A percentile compares a stretch with the other conserved stretches of the same genome.
phyloP scores from a whole-genome alignment of 768 basidiomycete genomes.

The Auricularia auricula-judae region DNA sequence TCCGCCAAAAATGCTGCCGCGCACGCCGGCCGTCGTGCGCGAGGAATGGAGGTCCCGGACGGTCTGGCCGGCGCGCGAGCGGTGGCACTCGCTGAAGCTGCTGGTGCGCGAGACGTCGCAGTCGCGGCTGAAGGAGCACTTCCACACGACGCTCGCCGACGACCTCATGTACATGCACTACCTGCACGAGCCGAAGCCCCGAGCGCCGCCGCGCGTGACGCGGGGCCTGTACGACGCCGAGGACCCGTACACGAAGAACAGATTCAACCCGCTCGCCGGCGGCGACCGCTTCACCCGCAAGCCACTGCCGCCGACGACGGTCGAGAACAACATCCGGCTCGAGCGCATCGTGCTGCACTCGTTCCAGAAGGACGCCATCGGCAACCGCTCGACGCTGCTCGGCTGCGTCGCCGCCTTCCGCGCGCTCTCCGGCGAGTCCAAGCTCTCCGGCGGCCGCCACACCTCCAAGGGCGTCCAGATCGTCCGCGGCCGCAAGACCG shows the following conservation, averaged over 20 bases:
- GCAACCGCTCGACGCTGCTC: conserved; percentile 61
- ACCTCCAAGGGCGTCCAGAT: conserved; percentile 71
- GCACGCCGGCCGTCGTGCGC: background rate
- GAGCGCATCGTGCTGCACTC: conserved; percentile 81
- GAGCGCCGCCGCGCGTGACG: conserved; percentile 43
- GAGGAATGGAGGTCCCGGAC: background rate
- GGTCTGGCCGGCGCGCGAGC: background rate
- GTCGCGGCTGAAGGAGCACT: conserved; percentile 74
- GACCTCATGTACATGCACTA: conserved; percentile 95
- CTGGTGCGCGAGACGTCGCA: conserved; percentile 58
- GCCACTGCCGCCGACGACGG: conserved; percentile 50
- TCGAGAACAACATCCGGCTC: conserved; percentile 61
- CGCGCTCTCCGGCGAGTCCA: conserved; percentile 75
- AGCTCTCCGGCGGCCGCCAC: conserved; percentile 59
- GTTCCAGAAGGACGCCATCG: conserved; percentile 71
- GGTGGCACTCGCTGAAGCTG: conserved; percentile 22
- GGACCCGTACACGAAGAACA: conserved; percentile 74
- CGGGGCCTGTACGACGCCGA: conserved; percentile 62
- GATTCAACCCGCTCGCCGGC: conserved; percentile 65
- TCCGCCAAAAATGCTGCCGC: background rate
- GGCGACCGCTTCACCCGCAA: conserved; percentile 52
- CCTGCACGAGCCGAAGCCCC: conserved; percentile 53
- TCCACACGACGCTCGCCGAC: conserved; percentile 69
- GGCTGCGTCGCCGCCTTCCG: conserved; percentile 82
- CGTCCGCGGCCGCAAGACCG: conserved; percentile 50